These are phyloP conservation scores for Myriosclerotinia scirpicola DNA, from an alignment of 2,329 filamentous ascomycete genomes.

Conservation along the genomic window DNA sequence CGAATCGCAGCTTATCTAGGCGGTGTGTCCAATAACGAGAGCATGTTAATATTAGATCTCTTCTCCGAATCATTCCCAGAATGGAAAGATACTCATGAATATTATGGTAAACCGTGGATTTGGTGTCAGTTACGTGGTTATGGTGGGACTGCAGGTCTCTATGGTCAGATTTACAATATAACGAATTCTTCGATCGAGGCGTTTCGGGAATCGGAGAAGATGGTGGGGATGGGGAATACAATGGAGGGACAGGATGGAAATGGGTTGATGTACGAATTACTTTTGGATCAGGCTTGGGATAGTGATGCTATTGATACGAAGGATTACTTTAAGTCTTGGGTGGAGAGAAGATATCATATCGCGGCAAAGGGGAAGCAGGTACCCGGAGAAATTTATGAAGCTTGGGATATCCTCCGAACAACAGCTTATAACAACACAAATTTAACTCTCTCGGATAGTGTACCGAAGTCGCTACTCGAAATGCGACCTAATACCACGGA, in stretches of 20 bases:
- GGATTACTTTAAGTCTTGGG: constrained; percentile 50
- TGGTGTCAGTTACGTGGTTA: constrained; percentile 55
- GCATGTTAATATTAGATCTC: constrained; percentile 54
- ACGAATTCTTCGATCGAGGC: constrained; percentile 50
- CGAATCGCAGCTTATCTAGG: constrained; percentile 51
- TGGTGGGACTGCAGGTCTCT: constrained; percentile 51
- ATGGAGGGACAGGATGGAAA: constrained; percentile 54
- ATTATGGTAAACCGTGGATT: constrained; percentile 54
- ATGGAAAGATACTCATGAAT: constrained; percentile 52
- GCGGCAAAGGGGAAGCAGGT: constrained; percentile 30
- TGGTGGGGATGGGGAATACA: constrained; percentile 51
- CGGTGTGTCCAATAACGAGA: constrained; percentile 45
- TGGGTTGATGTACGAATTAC: constrained; percentile 52
- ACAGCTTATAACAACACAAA: constrained; percentile 13
- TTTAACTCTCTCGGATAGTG: background rate
- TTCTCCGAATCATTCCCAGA: constrained; percentile 51
- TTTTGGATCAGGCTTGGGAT: constrained; percentile 54
- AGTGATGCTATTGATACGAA: constrained; percentile 45
- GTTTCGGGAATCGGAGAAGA: constrained; percentile 43
- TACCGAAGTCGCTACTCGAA: background rate
- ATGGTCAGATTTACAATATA: constrained; percentile 51
- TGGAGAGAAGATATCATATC: constrained; percentile 44
- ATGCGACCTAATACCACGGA: constrained; percentile 2
- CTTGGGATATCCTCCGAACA: constrained; percentile 49
- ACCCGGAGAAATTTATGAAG: constrained; percentile 43